phyloP scores from a whole-genome alignment of 1,284 basidiomycete species.

The Sanguinoderma infundibulare region DNA sequence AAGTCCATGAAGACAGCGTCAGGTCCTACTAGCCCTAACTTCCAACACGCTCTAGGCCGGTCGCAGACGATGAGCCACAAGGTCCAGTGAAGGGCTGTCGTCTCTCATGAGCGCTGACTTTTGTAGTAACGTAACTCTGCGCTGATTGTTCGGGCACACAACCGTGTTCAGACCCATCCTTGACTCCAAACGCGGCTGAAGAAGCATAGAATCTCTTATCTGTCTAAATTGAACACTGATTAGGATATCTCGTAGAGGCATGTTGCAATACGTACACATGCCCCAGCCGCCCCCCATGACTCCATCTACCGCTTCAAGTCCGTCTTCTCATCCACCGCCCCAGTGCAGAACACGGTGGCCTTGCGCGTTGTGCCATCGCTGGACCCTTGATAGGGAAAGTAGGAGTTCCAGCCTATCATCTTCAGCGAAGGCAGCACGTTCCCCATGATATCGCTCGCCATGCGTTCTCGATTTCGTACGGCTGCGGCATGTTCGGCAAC shows the following conservation, averaged over 20 bases:
- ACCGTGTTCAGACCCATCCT: not conserved
- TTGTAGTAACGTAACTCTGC: not conserved
- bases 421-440: conserved; percentile 46
- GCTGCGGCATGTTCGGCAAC: conserved; percentile 28
- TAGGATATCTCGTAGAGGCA: not conserved
- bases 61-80: no score
- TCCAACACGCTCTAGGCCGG: no score
- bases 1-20: no score
- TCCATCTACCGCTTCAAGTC: not conserved
- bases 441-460: conserved; percentile 45
- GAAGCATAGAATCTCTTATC: not conserved
- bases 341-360: not conserved
- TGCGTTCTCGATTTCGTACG: conserved; percentile 47
- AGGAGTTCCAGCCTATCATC: conserved; percentile 58
- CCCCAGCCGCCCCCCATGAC: not conserved
- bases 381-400: conserved; percentile 37
- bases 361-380: conserved; percentile 5
- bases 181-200: not conserved
- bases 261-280: not conserved
- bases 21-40: no score
- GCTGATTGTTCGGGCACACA: not conserved
- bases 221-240: not conserved
- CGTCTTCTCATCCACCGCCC: conserved; percentile 2
- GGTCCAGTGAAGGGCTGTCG: not conserved
- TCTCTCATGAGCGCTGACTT: not conserved